Percentiles rank a stretch among this genome's conserved stretches.
These are phyloP conservation scores for Globisporangium camurandrum DNA, from an alignment of 352 stramenopile species.

Conservation along the genomic window DNA sequence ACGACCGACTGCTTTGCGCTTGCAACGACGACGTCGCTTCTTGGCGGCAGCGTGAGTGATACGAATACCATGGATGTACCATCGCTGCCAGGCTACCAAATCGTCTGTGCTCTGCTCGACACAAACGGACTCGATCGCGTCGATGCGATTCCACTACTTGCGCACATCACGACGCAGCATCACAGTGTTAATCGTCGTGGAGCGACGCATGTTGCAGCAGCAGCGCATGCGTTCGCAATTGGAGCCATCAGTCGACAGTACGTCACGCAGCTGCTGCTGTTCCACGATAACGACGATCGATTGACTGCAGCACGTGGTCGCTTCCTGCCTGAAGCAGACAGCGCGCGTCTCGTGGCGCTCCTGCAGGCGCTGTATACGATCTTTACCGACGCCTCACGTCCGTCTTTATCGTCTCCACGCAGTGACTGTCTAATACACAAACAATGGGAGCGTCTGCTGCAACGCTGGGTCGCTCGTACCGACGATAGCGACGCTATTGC, in stretches of 20 bases:
- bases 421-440: too few species aligned
- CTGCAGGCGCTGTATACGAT: conserved; percentile 11
- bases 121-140: conserved; percentile 1
- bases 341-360: conserved; percentile 9
- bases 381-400: conserved; percentile 7
- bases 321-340: neutral
- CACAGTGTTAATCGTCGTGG: neutral
- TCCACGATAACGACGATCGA: too few species aligned
- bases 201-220: neutral
- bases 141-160: neutral
- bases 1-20: conserved; percentile 23
- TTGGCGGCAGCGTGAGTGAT: too few species aligned
- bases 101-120: conserved; percentile 7
- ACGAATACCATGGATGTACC: neutral
- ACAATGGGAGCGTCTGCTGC: too few species aligned
- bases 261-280: conserved; percentile 5
- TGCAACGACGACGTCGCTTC: neutral
- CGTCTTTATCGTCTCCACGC: too few species aligned
- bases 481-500: too few species aligned
- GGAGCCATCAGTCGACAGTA: conserved; percentile 7
- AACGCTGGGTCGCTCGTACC: too few species aligned
- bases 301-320: neutral
- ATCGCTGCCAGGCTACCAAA: conserved; percentile 19
- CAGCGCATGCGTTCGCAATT: neutral
- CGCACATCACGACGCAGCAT: neutral